A percentile compares a stretch with the other conserved stretches of the same genome.
Conservation (phyloP, 2,329 filamentous ascomycete genomes). For the Setomelanomma holmii region DNA sequence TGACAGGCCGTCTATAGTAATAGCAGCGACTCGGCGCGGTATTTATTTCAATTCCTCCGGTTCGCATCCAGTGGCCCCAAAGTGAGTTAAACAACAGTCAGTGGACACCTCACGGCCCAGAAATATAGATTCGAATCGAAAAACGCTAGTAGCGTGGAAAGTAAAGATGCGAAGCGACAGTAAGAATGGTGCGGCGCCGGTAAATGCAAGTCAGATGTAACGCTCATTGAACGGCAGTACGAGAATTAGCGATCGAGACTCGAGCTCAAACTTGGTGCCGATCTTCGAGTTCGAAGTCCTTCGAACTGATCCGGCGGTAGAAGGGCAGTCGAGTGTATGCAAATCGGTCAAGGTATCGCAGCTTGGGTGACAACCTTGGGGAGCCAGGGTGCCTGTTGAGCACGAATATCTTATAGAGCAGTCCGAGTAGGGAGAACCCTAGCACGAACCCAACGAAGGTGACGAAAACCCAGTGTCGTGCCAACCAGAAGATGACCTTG, state of each 20-base stretch:
- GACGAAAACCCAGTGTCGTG: constrained; percentile 61
- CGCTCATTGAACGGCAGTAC: constrained; percentile 30
- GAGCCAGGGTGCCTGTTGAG: constrained; percentile 33
- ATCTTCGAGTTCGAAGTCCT: constrained; percentile 45
- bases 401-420: constrained; percentile 60
- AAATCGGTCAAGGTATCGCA: constrained; percentile 21
- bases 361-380: constrained; percentile 22
- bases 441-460: constrained; percentile 62
- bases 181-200: constrained; percentile 21
- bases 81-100: constrained; percentile 17
- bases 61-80: neutral
- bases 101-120: constrained; percentile 8
- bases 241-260: constrained; percentile 3
- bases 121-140: constrained; percentile 16
- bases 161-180: constrained; percentile 23
- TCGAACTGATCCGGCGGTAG: constrained; percentile 47
- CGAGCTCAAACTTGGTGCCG: constrained; percentile 42
- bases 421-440: constrained; percentile 59
- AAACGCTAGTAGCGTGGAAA: constrained; percentile 9
- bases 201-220: constrained; percentile 31
- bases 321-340: constrained; percentile 41
- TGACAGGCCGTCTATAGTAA: constrained; percentile 3
- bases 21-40: constrained; percentile 3
- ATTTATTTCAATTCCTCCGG: constrained; percentile 11
- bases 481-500: constrained; percentile 70